Conservation (phyloP, 2,329 filamentous ascomycete species). For the Trichoderma sp. region DNA sequence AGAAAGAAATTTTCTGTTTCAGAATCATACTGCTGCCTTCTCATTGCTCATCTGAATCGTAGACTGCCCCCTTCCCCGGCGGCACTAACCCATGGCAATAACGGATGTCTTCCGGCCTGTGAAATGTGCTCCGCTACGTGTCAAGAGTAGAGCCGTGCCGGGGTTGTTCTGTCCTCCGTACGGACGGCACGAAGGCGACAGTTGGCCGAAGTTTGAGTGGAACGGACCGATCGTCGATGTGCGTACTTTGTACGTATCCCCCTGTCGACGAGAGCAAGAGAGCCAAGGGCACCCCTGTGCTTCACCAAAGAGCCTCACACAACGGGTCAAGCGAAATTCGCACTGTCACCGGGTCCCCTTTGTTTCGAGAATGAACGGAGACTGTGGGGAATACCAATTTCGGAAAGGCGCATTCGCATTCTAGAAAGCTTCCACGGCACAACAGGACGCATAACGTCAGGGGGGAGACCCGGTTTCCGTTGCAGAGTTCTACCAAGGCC, state of each 20-base stretch:
- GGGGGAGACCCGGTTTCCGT: neutral
- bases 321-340: neutral
- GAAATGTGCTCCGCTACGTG: conserved; percentile 14
- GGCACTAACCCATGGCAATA: neutral
- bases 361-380: conserved; percentile 21
- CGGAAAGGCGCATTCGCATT: conserved; percentile 27
- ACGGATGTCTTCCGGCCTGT: conserved; percentile 12
- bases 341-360: conserved; percentile 8
- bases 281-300: conserved; percentile 5
- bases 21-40: neutral
- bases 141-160: conserved; percentile 16
- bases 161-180: conserved; percentile 3
- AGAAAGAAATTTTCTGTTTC: neutral
- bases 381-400: conserved; percentile 17
- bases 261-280: neutral
- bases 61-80: neutral
- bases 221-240: conserved; percentile 16
- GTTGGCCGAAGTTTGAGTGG: conserved; percentile 18
- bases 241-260: neutral
- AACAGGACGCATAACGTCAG: conserved; percentile 24
- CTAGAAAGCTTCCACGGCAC: conserved; percentile 32
- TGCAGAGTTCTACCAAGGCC: conserved; percentile 14
- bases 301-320: conserved; percentile 10
- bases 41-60: neutral
- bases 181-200: conserved; percentile 15